Percentiles rank a stretch among this genome's conserved stretches.
Evolutionary conservation across 2,329 filamentous ascomycete genomes (phyloP).

Genomic region (Xylaria multiplex): DNA sequence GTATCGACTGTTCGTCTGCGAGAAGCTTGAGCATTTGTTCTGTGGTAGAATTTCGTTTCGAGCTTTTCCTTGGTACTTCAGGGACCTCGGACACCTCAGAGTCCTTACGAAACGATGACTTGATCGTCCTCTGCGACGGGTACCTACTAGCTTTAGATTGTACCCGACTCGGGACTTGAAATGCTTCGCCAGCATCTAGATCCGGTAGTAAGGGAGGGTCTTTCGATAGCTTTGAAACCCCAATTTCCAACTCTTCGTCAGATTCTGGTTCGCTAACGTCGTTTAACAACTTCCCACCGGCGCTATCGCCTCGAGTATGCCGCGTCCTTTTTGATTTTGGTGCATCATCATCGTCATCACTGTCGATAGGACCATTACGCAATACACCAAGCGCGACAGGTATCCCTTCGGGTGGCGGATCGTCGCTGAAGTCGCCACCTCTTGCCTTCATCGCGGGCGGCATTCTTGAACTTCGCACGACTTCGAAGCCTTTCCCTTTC

Average conservation of each 20-base stretch:
- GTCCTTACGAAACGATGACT: constrained; percentile 42
- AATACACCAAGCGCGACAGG: constrained; percentile 71
- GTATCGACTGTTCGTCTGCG: constrained; percentile 32
- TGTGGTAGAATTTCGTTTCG: constrained; percentile 66
- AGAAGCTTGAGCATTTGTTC: constrained; percentile 51
- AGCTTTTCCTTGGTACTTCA: constrained; percentile 77
- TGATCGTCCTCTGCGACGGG: constrained; percentile 51
- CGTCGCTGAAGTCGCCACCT: constrained; percentile 68
- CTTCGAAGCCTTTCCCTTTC: constrained; percentile 95
- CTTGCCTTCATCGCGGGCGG: constrained; percentile 75
- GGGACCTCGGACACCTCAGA: constrained; percentile 54
- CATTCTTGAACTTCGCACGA: constrained; percentile 89
- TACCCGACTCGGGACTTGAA: constrained; percentile 71
- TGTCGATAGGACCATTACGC: constrained; percentile 70
- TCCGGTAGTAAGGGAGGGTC: constrained; percentile 67
- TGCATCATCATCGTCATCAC: constrained; percentile 65
- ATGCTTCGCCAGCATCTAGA: constrained; percentile 66
- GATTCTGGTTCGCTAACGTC: constrained; percentile 60
- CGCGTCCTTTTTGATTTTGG: constrained; percentile 48
- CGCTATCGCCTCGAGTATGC: constrained; percentile 47
- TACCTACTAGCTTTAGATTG: constrained; percentile 66
- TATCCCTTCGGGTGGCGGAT: constrained; percentile 73
- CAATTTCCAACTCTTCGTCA: constrained; percentile 51
- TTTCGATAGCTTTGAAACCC: constrained; percentile 56
- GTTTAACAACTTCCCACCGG: constrained; percentile 56